Percentiles rank a stretch among this genome's conserved stretches.
phyloP scores from a whole-genome alignment of 441 rosid genomes.

The Euphorbia schlechtendalii region DNA sequence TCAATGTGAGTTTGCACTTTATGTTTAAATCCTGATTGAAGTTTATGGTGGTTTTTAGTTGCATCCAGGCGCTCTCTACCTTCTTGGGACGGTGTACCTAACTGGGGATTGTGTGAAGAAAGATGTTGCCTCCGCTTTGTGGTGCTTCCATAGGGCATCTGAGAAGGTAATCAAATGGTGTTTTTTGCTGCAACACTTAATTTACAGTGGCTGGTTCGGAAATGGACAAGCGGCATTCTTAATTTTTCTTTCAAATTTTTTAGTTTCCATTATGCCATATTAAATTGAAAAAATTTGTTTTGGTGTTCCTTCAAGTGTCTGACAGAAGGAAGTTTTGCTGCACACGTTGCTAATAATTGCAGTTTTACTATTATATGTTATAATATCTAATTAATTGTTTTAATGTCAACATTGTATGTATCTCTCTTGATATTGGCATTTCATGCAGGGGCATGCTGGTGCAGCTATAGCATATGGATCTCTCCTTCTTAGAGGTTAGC shows the following conservation, averaged over 20 bases:
- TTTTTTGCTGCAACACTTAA: neutral
- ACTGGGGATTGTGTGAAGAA: constrained; percentile 89
- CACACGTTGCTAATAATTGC: too few relatives aligned
- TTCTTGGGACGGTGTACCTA: constrained; percentile 79
- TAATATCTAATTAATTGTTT: neutral
- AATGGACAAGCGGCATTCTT: neutral
- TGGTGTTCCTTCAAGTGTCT: too few relatives aligned
- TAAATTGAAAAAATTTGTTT: too few relatives aligned
- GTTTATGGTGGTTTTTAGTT: constrained; percentile 42
- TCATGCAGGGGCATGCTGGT: constrained; percentile 77
- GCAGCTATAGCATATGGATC: constrained; percentile 93
- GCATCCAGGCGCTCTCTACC: constrained; percentile 94
- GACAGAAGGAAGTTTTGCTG: too few relatives aligned
- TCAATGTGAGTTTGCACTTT: constrained; percentile 1
- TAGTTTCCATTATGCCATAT: too few relatives aligned
- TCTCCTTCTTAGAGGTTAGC: constrained; percentile 80
- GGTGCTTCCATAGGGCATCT: constrained; percentile 93
- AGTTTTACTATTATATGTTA: neutral
- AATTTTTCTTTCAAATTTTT: neutral
- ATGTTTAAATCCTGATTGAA: constrained; percentile 24
- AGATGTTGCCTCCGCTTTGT: constrained; percentile 80
- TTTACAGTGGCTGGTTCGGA: neutral
- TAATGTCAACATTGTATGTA: neutral
- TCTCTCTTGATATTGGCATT: constrained; percentile 12
- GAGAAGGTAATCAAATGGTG: constrained; percentile 44